Conservation (phyloP, 1,284 basidiomycete species). For the Meira nashicola region DNA sequence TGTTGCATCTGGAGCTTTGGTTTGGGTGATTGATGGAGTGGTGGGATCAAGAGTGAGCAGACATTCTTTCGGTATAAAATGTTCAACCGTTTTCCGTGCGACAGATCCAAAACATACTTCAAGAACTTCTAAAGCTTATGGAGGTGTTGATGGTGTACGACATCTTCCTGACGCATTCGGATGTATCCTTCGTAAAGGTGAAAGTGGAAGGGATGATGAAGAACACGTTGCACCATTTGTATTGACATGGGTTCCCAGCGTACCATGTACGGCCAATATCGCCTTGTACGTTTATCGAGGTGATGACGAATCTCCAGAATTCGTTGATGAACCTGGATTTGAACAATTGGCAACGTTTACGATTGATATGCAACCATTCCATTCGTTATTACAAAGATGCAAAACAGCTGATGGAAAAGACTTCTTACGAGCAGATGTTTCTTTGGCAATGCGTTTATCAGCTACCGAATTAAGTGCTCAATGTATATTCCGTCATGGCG, state of each 20-base stretch:
- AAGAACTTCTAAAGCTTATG: constrained; percentile 10
- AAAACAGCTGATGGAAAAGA: constrained; percentile 15
- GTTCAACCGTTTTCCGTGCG: constrained; percentile 11
- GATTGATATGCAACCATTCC: constrained; percentile 20
- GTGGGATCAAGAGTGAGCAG: constrained; percentile 14
- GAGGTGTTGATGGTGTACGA: constrained; percentile 16
- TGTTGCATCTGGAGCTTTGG: constrained; percentile 16
- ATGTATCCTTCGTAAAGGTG: constrained; percentile 15
- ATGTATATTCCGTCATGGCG: constrained; percentile 12
- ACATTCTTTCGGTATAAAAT: constrained; percentile 17
- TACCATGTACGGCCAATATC: constrained; percentile 15
- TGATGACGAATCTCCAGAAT: constrained; percentile 16
- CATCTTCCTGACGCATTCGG: constrained; percentile 19
- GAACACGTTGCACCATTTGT: constrained; percentile 17
- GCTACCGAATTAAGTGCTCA: constrained; percentile 15
- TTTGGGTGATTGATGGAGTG: constrained; percentile 18
- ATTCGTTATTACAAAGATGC: constrained; percentile 12
- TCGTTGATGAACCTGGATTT: constrained; percentile 19
- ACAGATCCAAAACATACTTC: constrained; percentile 10
- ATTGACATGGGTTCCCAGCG: constrained; percentile 14
- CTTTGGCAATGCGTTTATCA: constrained; percentile 14
- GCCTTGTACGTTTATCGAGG: constrained; percentile 18
- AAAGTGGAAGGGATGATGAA: constrained; percentile 19
- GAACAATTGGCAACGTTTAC: constrained; percentile 17
- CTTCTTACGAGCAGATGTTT: constrained; percentile 15